Evolutionary conservation across 1,284 basidiomycete genomes (phyloP), one percentile per base, ranked within the genome.

Genomic region (Malassezia japonica): DNA sequence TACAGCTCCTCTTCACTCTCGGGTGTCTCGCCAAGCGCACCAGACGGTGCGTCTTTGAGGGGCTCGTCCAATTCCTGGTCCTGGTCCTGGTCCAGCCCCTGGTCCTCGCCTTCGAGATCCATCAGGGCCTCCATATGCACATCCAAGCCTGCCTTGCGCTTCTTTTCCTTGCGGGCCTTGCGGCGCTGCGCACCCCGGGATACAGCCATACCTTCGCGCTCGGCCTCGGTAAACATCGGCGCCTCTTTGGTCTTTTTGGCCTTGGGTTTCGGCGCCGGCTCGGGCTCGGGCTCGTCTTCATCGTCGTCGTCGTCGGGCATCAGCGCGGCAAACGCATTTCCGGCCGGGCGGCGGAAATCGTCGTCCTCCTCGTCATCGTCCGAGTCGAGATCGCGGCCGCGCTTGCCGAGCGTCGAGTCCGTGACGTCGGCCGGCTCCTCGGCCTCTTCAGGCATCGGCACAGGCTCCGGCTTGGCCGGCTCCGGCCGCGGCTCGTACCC

Each of bases 321-420:
- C 4, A 25, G 21, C 21, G 44, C 34, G 15, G 40, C 27, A 25
- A 35, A 43, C 25, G 46, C 27, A 13, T 36, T 48, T 20, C 35
- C 6, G 20, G 16, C 31, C 16, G 28, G 40, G 28, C 4, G 8
- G 20, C 40, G 23, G 28, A 28, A 28, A 21, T 42, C 38, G 12
- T 40, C 38, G 6, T 29, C 24, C 4, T 64, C 55, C 7, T 61
- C 62, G 31, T 74, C 72, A 12, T 69, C 67, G 6, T 63, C 56
- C 18, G 75, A 67, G 10, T 74, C 74, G 16, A 73, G 73, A 12
- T 57, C 61, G 6, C 64, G 64, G 31, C 73, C 75, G 39, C 74
- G 54, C 34, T 56, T 56, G 15, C 54, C 54, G 12, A 56, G 44
- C 3, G 49, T 52, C 24, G 54, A 52, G 27, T 46, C 42, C 1